phyloP scores from a whole-genome alignment of 352 stramenopile species.

The Thraustochytrium striatum region DNA sequence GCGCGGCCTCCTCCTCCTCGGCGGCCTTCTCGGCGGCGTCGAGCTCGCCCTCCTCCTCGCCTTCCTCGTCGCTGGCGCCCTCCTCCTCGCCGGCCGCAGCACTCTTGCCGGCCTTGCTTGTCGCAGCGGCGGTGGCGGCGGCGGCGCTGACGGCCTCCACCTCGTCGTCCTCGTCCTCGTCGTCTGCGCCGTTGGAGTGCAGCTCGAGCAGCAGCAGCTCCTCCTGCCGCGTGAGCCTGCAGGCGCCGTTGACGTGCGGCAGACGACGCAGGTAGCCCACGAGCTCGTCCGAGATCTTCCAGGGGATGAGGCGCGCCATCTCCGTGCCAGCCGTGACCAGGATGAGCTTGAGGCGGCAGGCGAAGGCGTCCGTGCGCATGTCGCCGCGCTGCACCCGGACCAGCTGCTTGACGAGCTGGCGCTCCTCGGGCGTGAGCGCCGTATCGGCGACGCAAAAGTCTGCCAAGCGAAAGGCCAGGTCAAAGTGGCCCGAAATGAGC shows the following conservation, averaged over 20 bases:
- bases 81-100: not conserved
- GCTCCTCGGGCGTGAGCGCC: constrained; percentile 87
- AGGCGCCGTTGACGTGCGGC: constrained; percentile 82
- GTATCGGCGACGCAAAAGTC: constrained; percentile 92
- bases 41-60: not conserved
- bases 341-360: constrained; percentile 83
- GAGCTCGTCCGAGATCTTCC: constrained; percentile 69
- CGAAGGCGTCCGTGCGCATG: constrained; percentile 87
- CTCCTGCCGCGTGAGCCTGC: constrained; percentile 85
- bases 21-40: not conserved
- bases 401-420: constrained; percentile 94
- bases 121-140: not conserved
- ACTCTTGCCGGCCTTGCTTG: not conserved
- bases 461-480: constrained; percentile 89
- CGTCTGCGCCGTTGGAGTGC: constrained; percentile 66
- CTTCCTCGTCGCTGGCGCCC: not conserved
- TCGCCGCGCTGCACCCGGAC: constrained; percentile 84
- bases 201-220: constrained; percentile 81
- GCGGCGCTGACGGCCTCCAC: not conserved
- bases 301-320: constrained; percentile 85
- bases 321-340: constrained; percentile 73
- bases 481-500: constrained; percentile 89
- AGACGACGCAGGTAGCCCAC: constrained; percentile 81
- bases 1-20: not conserved
- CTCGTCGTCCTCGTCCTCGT: constrained; percentile 59